A percentile compares a stretch with the other conserved stretches of the same genome.
These are phyloP conservation scores for Fusarium udum DNA, from an alignment of 2,329 filamentous ascomycete genomes.

Conservation along the genomic window DNA sequence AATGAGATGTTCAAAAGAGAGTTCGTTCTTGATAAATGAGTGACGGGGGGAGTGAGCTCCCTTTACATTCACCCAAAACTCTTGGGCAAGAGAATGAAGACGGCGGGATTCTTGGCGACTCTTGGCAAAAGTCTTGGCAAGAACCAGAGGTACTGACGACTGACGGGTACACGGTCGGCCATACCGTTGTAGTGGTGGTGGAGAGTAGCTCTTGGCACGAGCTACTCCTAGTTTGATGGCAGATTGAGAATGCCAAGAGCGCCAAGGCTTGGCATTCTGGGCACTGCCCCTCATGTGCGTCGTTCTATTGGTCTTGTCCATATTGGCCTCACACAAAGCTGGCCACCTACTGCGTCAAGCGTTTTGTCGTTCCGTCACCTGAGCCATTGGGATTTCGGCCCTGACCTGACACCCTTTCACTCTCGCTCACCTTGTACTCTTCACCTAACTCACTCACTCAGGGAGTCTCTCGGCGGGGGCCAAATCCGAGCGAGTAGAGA, in stretches of 20 bases:
- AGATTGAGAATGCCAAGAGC: conserved; percentile 48
- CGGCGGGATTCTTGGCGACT: conserved; percentile 51
- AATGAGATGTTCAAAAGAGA: conserved; percentile 40
- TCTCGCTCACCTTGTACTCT: conserved; percentile 9
- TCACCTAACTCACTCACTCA: conserved; percentile 1
- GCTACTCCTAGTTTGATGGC: conserved; percentile 38
- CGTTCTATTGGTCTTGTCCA: conserved; percentile 45
- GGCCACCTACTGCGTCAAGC: conserved; percentile 44
- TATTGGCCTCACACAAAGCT: conserved; percentile 43
- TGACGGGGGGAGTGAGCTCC: conserved; percentile 47
- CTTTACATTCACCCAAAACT: conserved; percentile 50
- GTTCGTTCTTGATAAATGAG: conserved; percentile 33
- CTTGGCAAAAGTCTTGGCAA: conserved; percentile 2
- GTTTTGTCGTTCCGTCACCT: conserved; percentile 46
- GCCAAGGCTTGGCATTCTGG: conserved; percentile 54
- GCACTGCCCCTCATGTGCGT: conserved; percentile 47
- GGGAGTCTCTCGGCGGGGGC: not conserved
- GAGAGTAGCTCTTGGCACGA: conserved; percentile 21
- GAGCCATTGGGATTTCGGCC: conserved; percentile 36
- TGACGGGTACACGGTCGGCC: not conserved
- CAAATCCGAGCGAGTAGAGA: not conserved
- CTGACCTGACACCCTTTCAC: conserved; percentile 8
- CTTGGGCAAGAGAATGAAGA: conserved; percentile 49
- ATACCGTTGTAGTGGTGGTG: fast-evolving
- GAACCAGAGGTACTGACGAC: conserved; percentile 28